Evolutionary conservation across 2,329 filamentous ascomycete genomes (phyloP), one percentile per base, ranked within the genome.

Genomic region (Xenosphaeropsis pyriputrescens): DNA sequence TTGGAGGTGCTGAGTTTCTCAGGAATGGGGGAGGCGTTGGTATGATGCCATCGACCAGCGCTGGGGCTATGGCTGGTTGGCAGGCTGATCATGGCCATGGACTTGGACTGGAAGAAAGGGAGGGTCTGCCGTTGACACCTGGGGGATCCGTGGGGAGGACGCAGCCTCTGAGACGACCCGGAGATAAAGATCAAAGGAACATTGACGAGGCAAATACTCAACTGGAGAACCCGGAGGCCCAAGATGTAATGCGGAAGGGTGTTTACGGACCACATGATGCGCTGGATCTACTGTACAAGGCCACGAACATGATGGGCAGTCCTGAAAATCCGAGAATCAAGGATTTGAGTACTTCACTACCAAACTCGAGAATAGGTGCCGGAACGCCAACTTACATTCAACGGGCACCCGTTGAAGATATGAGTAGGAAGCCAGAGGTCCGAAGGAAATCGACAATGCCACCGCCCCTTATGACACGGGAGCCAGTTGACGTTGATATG

Each of bases 241-340:
- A 72, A 51, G 65, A 66, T 7, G 72, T 79, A 41, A 78, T 79
- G 74, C 62, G 74, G 22, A 66, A 63, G 39, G 82, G 85, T 47
- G 77, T 96, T 33, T 93, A 88, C 57, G 88, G 86, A 29, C 86
- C 85, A 3, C 88, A 94, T 52, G 89, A 96, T 62, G 89, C 89
- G 17, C 68, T 96, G 35, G 86, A 94, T 56, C 67, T 95, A 40
- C 69, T 96, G 13, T 93, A 93, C 53, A 88, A 93, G 60, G 89
- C 88, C 15, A 86, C 75, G 19, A 79, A 74, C 8, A 26, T 26
- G 22, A 26, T 26, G 22, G 22, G 22, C 22, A 51, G 49, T 34
- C 50, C 50, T 12, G 49, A 44, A 11, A 26, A 26, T 9, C 22
- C 22, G 8, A 26, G 22, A 26, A 26, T 26, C 22, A 26, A 26